Percentiles rank a stretch among this genome's conserved stretches.
These are phyloP conservation scores for Starmera caribaea DNA, from an alignment of 805 yeast species.

Conservation along the genomic window DNA sequence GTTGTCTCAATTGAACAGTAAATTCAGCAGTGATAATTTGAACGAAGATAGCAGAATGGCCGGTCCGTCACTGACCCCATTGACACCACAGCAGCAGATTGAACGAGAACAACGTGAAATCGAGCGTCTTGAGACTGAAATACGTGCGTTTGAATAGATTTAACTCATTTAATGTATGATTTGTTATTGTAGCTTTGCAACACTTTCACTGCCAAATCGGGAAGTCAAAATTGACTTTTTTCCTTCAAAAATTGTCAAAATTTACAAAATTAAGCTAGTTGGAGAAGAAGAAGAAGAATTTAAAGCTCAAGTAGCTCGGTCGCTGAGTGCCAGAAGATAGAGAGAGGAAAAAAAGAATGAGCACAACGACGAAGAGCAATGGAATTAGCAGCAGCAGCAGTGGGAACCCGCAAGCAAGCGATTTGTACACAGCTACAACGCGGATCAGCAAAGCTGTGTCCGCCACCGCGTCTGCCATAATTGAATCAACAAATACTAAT, in stretches of 20 bases:
- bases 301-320: no score
- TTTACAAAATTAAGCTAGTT: no score
- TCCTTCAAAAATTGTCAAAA: no score
- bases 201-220: not conserved
- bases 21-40: constrained; percentile 15
- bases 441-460: constrained; percentile 39
- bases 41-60: no score
- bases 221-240: not conserved
- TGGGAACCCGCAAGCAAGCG: constrained; percentile 1
- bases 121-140: constrained; percentile 27
- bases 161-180: not conserved
- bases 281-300: no score
- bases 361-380: no score
- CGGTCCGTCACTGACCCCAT: no score
- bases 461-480: constrained; percentile 46
- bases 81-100: constrained; percentile 14
- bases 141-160: constrained; percentile 10
- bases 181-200: no score
- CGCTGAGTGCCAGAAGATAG: no score
- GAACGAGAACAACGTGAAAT: constrained; percentile 37
- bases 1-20: constrained; percentile 25
- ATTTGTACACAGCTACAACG: constrained; percentile 21
- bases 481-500: constrained; percentile 18
- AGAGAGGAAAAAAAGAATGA: no score
- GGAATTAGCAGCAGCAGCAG: no score